Evolutionary conservation across 179 eudicot species (phyloP).

Genomic region (Corrigiola litoralis): DNA sequence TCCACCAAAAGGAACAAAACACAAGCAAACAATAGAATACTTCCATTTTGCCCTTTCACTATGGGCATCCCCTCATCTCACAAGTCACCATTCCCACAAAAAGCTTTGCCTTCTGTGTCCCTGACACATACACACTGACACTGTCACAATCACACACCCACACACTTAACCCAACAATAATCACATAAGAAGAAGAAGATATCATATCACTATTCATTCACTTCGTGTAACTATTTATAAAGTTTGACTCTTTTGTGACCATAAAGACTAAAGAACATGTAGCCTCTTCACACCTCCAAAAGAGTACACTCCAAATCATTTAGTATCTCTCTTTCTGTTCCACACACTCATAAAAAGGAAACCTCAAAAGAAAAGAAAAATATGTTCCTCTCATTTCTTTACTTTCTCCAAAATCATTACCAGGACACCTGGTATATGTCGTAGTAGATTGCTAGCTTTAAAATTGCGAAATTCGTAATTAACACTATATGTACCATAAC

Average conservation of each 20-base stretch:
- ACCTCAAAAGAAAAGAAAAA: neutral
- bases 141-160: neutral
- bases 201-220: no score
- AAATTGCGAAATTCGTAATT: no score
- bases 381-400: no score
- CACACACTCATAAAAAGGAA: neutral
- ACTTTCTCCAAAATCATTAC: no score
- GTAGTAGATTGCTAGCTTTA: no score
- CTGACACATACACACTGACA: constrained; percentile 19
- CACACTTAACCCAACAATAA: constrained; percentile 23
- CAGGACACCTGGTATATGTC: no score
- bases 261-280: neutral
- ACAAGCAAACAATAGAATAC: no score
- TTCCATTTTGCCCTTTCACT: neutral
- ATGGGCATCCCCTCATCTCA: neutral
- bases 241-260: neutral
- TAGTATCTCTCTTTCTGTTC: no score
- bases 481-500: no score
- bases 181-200: constrained; percentile 16
- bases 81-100: neutral
- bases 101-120: constrained; percentile 14
- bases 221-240: neutral
- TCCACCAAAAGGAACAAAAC: neutral
- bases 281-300: neutral
- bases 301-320: neutral